Evolutionary conservation across 2,329 filamentous ascomycete genomes (phyloP), one percentile per base, ranked within the genome.

Genomic region (Microsporum audouinii): DNA sequence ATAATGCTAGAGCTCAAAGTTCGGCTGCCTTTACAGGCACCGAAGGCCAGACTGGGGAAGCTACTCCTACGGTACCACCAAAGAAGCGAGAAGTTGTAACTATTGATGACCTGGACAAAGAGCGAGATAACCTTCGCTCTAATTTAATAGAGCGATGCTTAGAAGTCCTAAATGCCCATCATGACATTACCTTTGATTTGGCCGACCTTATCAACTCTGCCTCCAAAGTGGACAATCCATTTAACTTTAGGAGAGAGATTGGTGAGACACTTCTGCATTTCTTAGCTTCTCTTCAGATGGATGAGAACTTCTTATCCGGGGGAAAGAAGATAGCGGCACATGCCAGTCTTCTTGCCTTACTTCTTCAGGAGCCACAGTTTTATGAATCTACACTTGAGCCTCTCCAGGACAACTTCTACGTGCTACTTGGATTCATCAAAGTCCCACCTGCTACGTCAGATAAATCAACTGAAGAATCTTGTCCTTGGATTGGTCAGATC

Each of bases 401-500:
- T 41, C 76, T 99, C 29, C 88, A 87, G 69, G 85, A 89, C 17
- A 89, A 87, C 68, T 87, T 96, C 45, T 79, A 80, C 7, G 85
- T 85, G 41, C 84, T 96, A 64, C 80, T 96, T 33, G 81, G 79
- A 1, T 96, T 96, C 72, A 82, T 99, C 66, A 87, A 88, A 68
- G 77, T 91, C 5, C 70, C 74, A 2, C 62, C 68, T 1, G 47
- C 65, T 2, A 79, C 84, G 3, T 77, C 84, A 0, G 83, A 85
- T 31, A 83, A 86, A 61, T 80, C 87, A 2, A 77, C 81, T 0
- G 89, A 95, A 57, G 88, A 94, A 62, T 79, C 90, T n/a, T 88
- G 91, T 3, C 88, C 90, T 1, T 99, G 92, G 91, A 87, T 97
- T 65, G 88, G 90, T 10, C 91, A 94, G 69, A 85, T 97, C 36